These are phyloP conservation scores for Chaetomiaceae sp. DNA, from an alignment of 2,329 filamentous ascomycete genomes.

Conservation along the genomic window DNA sequence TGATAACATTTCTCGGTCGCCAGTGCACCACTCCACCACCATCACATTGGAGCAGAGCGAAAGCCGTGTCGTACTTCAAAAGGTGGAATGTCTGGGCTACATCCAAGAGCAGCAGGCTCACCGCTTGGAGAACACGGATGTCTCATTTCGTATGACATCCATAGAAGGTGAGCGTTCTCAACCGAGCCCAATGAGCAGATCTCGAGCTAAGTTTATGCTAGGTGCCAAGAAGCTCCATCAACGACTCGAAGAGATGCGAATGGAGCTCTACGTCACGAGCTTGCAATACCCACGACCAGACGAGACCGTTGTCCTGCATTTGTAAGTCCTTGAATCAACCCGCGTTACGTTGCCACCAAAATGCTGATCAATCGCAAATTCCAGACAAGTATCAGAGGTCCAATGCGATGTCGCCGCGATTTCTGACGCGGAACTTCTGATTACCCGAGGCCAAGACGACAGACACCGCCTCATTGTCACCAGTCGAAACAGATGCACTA, in stretches of 20 bases:
- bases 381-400: conserved; percentile 21
- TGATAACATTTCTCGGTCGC: background rate
- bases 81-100: conserved; percentile 7
- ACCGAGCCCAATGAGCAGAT: no score
- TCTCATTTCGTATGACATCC: conserved; percentile 20
- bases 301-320: conserved; percentile 10
- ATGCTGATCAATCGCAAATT: conserved; percentile 3
- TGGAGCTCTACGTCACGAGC: conserved; percentile 10
- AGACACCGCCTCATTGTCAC: conserved; percentile 22
- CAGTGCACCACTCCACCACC: background rate
- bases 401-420: conserved; percentile 22
- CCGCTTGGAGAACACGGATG: conserved; percentile 10
- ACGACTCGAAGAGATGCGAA: conserved; percentile 12
- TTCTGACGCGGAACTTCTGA: conserved; percentile 20
- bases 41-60: background rate
- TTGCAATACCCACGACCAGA: conserved; percentile 9
- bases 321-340: no score
- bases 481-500: conserved; percentile 23
- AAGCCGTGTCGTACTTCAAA: background rate
- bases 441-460: conserved; percentile 14
- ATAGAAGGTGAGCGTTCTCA: conserved; percentile 13
- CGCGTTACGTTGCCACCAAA: no score
- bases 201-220: background rate
- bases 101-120: background rate
- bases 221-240: conserved; percentile 5